These are phyloP conservation scores for Cardamine chenopodiifolia DNA, from an alignment of 345 rosid genomes.

Conservation along the genomic window DNA sequence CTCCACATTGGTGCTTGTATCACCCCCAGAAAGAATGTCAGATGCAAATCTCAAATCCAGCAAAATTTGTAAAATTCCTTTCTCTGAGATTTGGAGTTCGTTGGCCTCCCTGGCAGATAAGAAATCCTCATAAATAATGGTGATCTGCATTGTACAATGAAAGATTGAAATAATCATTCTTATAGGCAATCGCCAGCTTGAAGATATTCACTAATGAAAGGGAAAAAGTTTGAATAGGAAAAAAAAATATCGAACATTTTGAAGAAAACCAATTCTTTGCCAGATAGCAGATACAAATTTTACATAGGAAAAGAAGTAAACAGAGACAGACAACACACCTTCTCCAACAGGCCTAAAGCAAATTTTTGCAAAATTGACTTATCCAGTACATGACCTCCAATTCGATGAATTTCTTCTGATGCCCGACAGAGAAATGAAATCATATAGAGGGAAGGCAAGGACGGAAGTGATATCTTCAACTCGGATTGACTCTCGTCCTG, in stretches of 20 bases:
- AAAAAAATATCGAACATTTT: background rate
- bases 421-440: constrained; percentile 90
- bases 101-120: constrained; percentile 66
- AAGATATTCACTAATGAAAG: constrained; percentile 14
- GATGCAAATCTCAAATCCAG: constrained; percentile 85
- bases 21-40: constrained; percentile 86
- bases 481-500: constrained; percentile 73
- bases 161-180: constrained; percentile 15
- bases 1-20: constrained; percentile 53
- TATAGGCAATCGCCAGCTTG: constrained; percentile 27
- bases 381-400: constrained; percentile 97
- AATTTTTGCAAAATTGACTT: constrained; percentile 81
- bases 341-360: constrained; percentile 70
- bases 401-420: constrained; percentile 94
- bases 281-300: background rate
- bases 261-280: background rate
- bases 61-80: constrained; percentile 86
- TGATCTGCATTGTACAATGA: constrained; percentile 58
- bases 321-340: constrained; percentile 53
- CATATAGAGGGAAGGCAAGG: constrained; percentile 90
- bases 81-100: constrained; percentile 79
- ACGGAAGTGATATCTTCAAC: constrained; percentile 89
- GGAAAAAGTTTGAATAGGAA: background rate
- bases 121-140: constrained; percentile 70
- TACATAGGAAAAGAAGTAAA: background rate